Conservation (phyloP, 805 yeast genomes). For the Metschnikowia anglica region DNA sequence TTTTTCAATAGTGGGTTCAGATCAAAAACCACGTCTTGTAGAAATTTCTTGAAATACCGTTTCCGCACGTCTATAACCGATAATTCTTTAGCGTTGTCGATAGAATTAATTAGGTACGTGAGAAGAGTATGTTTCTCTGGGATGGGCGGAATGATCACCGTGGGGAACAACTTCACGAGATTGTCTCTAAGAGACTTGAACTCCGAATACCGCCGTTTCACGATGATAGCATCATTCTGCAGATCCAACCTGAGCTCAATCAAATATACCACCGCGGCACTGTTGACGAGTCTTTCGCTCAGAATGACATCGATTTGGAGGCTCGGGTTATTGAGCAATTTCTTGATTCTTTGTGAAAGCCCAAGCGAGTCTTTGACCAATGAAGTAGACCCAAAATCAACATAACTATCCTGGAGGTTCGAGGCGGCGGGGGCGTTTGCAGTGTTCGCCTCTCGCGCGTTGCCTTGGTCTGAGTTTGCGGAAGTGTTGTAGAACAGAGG, state of each 20-base stretch:
- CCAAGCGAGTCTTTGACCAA: constrained; percentile 21
- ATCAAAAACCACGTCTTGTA: constrained; percentile 39
- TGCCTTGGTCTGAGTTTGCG: constrained; percentile 21
- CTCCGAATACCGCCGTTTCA: constrained; percentile 44
- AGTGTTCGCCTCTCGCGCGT: constrained; percentile 2
- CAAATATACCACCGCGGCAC: constrained; percentile 39
- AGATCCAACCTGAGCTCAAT: constrained; percentile 25
- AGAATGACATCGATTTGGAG: constrained; percentile 32
- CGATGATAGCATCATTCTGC: constrained; percentile 27
- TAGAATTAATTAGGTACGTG: constrained; percentile 40
- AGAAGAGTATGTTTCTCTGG: constrained; percentile 50
- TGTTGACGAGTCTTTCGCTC: constrained; percentile 36
- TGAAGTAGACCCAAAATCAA: constrained; percentile 17
- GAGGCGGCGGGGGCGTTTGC: constrained; percentile 1
- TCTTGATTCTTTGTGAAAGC: constrained; percentile 25
- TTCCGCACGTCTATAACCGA: constrained; percentile 48
- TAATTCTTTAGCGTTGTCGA: constrained; percentile 36
- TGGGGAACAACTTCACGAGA: constrained; percentile 39
- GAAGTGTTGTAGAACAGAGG: constrained; percentile 42
- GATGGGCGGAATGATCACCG: constrained; percentile 42
- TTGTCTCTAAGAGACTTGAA: constrained; percentile 43
- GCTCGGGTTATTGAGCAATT: constrained; percentile 28
- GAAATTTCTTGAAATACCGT: constrained; percentile 45
- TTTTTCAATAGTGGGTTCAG: constrained; percentile 29
- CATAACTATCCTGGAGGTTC: constrained; percentile 17